phyloP scores from a whole-genome alignment of 805 yeast species.

The Suhomyces faveliae region DNA sequence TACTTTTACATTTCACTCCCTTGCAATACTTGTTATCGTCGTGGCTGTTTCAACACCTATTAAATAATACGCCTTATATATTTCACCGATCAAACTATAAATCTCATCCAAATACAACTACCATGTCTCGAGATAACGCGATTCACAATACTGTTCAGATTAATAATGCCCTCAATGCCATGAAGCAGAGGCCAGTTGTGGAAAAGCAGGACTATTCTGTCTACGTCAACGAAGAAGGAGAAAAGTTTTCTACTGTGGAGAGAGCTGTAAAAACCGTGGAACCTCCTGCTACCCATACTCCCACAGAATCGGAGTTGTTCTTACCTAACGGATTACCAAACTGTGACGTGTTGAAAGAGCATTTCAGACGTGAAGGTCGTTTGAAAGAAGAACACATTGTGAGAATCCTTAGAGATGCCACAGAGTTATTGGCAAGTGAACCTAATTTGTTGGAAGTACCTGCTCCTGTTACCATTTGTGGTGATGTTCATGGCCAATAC shows the following conservation, averaged over 20 bases:
- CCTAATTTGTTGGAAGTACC: conserved; percentile 80
- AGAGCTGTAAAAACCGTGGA: conserved; percentile 56
- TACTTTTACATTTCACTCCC: no score
- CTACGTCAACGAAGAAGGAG: conserved; percentile 59
- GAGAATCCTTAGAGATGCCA: conserved; percentile 63
- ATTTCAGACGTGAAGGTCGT: conserved; percentile 80
- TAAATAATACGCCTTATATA: neutral
- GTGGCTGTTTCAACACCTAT: neutral
- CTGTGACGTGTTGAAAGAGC: conserved; percentile 65
- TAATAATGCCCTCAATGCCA: conserved; percentile 62
- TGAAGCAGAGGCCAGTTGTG: conserved; percentile 42
- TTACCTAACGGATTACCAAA: conserved; percentile 65
- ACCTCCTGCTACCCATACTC: conserved; percentile 65
- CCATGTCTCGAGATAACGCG: conserved; percentile 8
- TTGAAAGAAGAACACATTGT: conserved; percentile 68
- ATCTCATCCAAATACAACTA: neutral
- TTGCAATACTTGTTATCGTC: neutral
- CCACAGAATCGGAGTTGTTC: conserved; percentile 70
- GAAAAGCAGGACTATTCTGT: conserved; percentile 40
- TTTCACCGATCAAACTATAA: neutral
- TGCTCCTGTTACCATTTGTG: conserved; percentile 94
- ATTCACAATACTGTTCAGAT: conserved; percentile 51
- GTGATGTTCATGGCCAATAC: conserved; percentile 96
- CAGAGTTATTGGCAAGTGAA: conserved; percentile 60
- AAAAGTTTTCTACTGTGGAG: conserved; percentile 51